Evolutionary conservation across 2,329 filamentous ascomycete genomes (phyloP).

Genomic region (Botrytis medusae): DNA sequence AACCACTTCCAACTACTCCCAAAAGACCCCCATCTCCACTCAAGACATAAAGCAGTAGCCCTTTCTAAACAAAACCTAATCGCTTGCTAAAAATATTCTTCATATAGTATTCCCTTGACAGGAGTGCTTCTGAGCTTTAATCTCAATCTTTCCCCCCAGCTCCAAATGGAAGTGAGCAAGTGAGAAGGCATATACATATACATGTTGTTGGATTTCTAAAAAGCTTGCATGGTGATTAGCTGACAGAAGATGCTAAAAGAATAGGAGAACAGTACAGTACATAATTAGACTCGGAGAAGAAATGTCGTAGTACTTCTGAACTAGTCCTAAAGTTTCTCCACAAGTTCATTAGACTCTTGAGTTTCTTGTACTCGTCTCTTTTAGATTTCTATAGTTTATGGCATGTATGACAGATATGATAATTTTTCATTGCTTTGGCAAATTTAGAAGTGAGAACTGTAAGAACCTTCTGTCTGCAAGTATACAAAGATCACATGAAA

Average conservation of each 20-base stretch:
- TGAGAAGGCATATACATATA: neutral
- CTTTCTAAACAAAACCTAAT: neutral
- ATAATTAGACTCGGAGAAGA: neutral
- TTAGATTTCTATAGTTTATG: neutral
- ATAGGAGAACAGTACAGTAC: too few species aligned
- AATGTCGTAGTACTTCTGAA: too few species aligned
- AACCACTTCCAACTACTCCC: neutral
- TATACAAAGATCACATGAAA: neutral
- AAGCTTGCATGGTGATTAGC: neutral
- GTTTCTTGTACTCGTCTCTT: neutral
- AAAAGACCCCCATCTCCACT: too few species aligned
- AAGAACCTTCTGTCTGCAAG: neutral
- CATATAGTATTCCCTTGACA: neutral
- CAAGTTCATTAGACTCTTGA: neutral
- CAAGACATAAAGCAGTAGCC: neutral
- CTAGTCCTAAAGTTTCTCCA: neutral
- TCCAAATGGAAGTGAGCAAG: neutral
- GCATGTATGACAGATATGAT: neutral
- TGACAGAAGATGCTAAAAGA: neutral
- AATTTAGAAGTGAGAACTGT: neutral
- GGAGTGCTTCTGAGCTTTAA: neutral
- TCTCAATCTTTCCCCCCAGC: neutral
- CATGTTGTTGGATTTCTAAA: neutral
- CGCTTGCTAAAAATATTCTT: neutral
- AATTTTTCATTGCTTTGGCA: neutral